Percentiles rank a stretch among this genome's conserved stretches.
Conservation (phyloP, 1,284 basidiomycete genomes). For the Apiotrichum siamense region DNA sequence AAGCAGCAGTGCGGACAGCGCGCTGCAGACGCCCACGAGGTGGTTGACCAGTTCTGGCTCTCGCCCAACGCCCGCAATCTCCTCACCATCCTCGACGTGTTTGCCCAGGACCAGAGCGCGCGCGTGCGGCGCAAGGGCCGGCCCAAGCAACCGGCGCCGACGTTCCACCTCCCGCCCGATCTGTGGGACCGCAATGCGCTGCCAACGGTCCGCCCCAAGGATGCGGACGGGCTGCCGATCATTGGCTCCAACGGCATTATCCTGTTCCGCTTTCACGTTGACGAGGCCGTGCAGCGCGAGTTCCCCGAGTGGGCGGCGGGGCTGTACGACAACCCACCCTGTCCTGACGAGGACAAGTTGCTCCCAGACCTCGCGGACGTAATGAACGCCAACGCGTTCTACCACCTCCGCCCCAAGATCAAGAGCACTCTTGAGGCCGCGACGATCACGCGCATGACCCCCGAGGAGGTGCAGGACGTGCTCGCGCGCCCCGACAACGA, state of each 20-base stretch:
- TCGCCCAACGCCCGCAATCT: constrained; percentile 28
- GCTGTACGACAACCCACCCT: constrained; percentile 43
- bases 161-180: constrained; percentile 38
- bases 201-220: constrained; percentile 34
- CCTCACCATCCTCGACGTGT: constrained; percentile 35
- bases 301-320: constrained; percentile 41
- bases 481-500: constrained; percentile 14
- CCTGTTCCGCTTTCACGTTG: constrained; percentile 43
- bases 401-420: constrained; percentile 23
- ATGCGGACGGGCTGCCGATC: constrained; percentile 32
- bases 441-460: constrained; percentile 13
- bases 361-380: constrained; percentile 29
- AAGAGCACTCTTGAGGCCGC: constrained; percentile 17
- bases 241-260: constrained; percentile 30
- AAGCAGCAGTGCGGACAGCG: constrained; percentile 26
- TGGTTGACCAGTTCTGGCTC: constrained; percentile 42
- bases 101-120: constrained; percentile 26
- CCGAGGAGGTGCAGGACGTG: constrained; percentile 28
- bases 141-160: constrained; percentile 42
- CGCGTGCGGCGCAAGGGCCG: constrained; percentile 34
- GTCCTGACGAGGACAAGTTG: constrained; percentile 31
- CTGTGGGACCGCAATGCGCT: constrained; percentile 36
- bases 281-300: constrained; percentile 31
- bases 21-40: constrained; percentile 36
- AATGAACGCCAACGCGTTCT: constrained; percentile 27